Evolutionary conservation across 768 basidiomycete genomes (phyloP), one percentile per base, ranked within the genome.

Genomic region (Daedaleopsis nitida): DNA sequence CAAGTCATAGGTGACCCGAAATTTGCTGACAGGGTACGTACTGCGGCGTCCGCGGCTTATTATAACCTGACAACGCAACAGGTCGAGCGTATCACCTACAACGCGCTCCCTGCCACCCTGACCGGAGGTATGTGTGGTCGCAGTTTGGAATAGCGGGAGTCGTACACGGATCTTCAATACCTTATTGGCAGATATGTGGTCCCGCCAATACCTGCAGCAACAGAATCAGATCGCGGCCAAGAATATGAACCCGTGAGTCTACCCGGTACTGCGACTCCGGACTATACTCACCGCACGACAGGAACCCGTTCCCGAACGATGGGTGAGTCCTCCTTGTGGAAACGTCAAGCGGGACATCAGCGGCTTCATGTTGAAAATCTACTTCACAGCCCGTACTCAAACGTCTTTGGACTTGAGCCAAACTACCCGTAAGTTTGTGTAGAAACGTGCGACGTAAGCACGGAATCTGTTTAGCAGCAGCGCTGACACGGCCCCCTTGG

Each of bases 181-280:
- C 19, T 52, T 44, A 23, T 45, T 19, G 49, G 10, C 48, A 83
- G 82, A 80, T 65, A 84, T 85, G 81, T 85, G 82, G 83, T 78
- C 81, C 0, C 75, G 82, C 14, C 83, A 85, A 68, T 86, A 85
- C 64, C 70, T 85, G 16, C 85, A 85, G 60, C 80, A 85, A 65
- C 80, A 83, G 67, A 86, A 84, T 63, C 84, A 85, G 65, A 79
- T 85, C 42, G 81, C 80, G 0, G 76, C 82, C 16, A 77, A 80
- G 70, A 84, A 84, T 64, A 85, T 84, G 83, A 79, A 73, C 17
- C 79, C 77, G 81, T 81, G 47, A 65, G 77, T 63, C 48, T 42
- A n/a, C 21, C 47, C 52, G 16, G 39, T 44, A 50, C 57, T 54
- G 48, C 8, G 24, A 42, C 17, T 63, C n/a, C 35, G 19, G 9